Evolutionary conservation across 106 monocot species (phyloP).

Genomic region (Apostasia shenzhenica): DNA sequence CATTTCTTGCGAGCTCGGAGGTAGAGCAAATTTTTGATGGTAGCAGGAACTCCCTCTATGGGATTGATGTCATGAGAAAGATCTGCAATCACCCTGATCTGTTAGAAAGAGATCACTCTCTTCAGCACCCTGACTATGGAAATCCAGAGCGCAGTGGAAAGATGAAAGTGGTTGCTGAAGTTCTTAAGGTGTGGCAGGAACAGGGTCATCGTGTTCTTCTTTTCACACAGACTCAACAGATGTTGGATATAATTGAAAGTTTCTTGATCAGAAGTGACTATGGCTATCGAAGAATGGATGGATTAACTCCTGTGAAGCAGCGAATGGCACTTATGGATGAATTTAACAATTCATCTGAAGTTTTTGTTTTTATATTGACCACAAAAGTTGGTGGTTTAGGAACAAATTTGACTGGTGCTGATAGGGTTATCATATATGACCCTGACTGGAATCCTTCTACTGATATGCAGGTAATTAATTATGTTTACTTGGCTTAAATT

Average conservation of each 20-base stretch:
- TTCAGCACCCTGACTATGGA: constrained; percentile 80
- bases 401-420: constrained; percentile 82
- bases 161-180: constrained; percentile 77
- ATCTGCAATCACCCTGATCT: constrained; percentile 99
- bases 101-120: constrained; percentile 77
- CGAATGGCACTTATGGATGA: constrained; percentile 95
- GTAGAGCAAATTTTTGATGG: constrained; percentile 97
- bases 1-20: constrained; percentile 94
- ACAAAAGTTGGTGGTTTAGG: constrained; percentile 97
- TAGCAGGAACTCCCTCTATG: constrained; percentile 77
- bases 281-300: constrained; percentile 90
- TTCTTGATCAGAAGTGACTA: constrained; percentile 48
- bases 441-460: constrained; percentile 99
- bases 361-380: constrained; percentile 86
- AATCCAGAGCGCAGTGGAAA: constrained; percentile 84
- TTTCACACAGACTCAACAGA: constrained; percentile 91
- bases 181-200: constrained; percentile 85
- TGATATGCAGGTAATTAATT: constrained; percentile 76
- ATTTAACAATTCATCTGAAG: constrained; percentile 73
- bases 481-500: background rate
- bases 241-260: constrained; percentile 85
- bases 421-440: constrained; percentile 93
- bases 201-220: constrained; percentile 88
- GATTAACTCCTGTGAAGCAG: constrained; percentile 78
- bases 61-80: constrained; percentile 93